Base-by-base conservation (phyloP, 164 flowering plant genomes). In the Cinnamomum micranthum region DNA sequence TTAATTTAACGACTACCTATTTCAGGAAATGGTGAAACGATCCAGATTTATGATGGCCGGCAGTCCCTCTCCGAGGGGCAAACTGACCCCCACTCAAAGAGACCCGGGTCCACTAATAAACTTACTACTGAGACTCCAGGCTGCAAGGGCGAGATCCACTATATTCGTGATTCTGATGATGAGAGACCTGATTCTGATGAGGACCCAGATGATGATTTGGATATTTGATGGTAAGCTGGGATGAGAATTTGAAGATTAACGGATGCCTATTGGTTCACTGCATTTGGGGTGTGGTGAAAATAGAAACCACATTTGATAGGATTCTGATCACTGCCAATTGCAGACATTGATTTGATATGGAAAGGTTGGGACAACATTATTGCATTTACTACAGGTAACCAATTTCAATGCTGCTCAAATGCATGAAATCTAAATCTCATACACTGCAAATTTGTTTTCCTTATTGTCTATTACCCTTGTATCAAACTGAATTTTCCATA, bases 151-250 rank as follows among this genome's bases (percentile, higher is more conserved):
- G 90, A 96, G 84, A 96, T 96, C 51, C 88, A 91, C 71, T 96
- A 96, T 84, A 77, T 90, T 60, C 92, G 97, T 31, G 98, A 96
- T 84, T 96, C 97, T 22, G 98, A 96, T 77, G 98, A 92, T 77
- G 99, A 96, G 82, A 80, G 73, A 80, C 93, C 91, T 24, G 97
- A 94, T 82, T 94, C 99, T 24, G 98, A 96, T 79, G 99, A 96
- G 82, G 98, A 94, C 77, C 99, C 98, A 50, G 98, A 96, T 86
- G 99, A 96, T 87, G 97, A 96, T 87, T 85, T 96, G 85, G 97
- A 96, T 79, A 94, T 96, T 74, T 95, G 78, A 70, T 55, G 20
- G 60, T 55, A 3, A 10, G 60, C 20, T 55, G 6, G 60, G 60
- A 55, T 55, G 60, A 17, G 60, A 15, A 55, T 55, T 17, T 55